Evolutionary conservation across 768 basidiomycete genomes (phyloP).

Genomic region (Xerocomellus chrysenteron): DNA sequence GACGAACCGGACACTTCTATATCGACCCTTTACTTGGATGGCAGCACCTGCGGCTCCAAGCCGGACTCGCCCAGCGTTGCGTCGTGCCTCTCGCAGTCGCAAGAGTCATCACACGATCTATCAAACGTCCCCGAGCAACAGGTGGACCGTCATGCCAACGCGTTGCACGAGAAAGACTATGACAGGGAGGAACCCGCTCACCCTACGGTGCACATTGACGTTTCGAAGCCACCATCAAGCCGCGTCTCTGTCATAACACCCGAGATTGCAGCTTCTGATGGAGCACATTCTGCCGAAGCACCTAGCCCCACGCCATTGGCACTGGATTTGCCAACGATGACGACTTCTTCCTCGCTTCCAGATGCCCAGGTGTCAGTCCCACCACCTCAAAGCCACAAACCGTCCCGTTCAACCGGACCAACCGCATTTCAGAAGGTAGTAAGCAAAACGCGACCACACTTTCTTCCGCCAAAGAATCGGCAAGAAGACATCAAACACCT

Average conservation of each 20-base stretch:
- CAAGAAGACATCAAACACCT: slow-evolving; percentile 82
- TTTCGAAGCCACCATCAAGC: slow-evolving; percentile 34
- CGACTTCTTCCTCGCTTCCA: slow-evolving; percentile 34
- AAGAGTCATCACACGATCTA: slow-evolving; percentile 14
- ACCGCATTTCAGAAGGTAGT: slow-evolving; percentile 75
- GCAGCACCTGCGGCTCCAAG: slow-evolving; percentile 20
- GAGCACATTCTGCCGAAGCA: not conserved
- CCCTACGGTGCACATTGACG: slow-evolving; percentile 46
- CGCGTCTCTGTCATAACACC: slow-evolving; percentile 25
- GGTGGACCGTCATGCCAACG: not conserved
- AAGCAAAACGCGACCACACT: slow-evolving; percentile 79
- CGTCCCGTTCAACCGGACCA: slow-evolving; percentile 59
- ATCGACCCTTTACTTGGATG: slow-evolving; percentile 59
- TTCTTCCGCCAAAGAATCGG: slow-evolving; percentile 79
- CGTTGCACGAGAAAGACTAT: slow-evolving; percentile 1
- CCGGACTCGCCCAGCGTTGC: slow-evolving; percentile 14
- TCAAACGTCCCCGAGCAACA: slow-evolving; percentile 15
- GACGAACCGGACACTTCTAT: slow-evolving; percentile 46
- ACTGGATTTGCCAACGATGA: slow-evolving; percentile 23
- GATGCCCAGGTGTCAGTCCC: slow-evolving; percentile 17
- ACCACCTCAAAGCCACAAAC: slow-evolving; percentile 35
- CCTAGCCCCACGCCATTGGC: slow-evolving; percentile 7
- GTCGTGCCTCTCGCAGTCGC: slow-evolving; percentile 24
- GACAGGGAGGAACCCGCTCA: slow-evolving; percentile 25
- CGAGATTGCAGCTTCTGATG: not conserved